Base-by-base conservation (phyloP, 2,329 filamentous ascomycete species). In the Ophiostoma angusticollis region DNA sequence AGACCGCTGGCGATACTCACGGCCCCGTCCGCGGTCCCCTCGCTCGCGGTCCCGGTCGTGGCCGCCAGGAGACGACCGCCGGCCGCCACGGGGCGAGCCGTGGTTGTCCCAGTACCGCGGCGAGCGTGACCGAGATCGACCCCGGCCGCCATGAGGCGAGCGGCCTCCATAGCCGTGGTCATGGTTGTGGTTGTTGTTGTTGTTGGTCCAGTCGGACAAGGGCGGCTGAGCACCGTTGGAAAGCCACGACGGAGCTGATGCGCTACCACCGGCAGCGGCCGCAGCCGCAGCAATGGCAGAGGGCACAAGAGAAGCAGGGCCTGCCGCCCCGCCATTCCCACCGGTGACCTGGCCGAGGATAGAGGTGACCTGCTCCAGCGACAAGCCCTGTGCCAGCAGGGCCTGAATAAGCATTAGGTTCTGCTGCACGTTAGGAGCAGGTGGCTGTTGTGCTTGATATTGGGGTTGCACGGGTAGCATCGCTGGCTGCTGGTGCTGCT, bases 1-100 rank as follows among this genome's bases (percentile, higher is more conserved):
- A 52, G 83, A 93, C 54, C 91, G 84, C 57, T 95, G 86, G 47
- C 89, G 83, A 62, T 93, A 95, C 28, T 86, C 77, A 39, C 69
- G 63, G 43, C 67, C 70, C 44, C 75, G 68, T 29, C 71, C 43
- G 2, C 42, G 34, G 24, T 24, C 68, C 38, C 68, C 60, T 47
- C 67, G 66, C 35, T 72, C 66, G 49, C 64, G 58, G 30, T 69
- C 69, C 46, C 64, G 64, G 31, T 70, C 68, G 37, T 69, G 69
- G 42, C 71, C 72, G 48, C 72, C 68, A 41, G 76, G 74, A 14
- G 52, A 50, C 14, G 77, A 79, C 53, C 79, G 75, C 44, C 73
- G 78, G 39, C 80, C 74, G 44, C 68, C 68, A 47, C 75, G 74
- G 49, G 79, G 78, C 40, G 78, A 78, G 44, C 67, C 70, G 44